Evolutionary conservation across 2,329 filamentous ascomycete genomes (phyloP), one percentile per base, ranked within the genome.

Genomic region (Orbilia javanica): DNA sequence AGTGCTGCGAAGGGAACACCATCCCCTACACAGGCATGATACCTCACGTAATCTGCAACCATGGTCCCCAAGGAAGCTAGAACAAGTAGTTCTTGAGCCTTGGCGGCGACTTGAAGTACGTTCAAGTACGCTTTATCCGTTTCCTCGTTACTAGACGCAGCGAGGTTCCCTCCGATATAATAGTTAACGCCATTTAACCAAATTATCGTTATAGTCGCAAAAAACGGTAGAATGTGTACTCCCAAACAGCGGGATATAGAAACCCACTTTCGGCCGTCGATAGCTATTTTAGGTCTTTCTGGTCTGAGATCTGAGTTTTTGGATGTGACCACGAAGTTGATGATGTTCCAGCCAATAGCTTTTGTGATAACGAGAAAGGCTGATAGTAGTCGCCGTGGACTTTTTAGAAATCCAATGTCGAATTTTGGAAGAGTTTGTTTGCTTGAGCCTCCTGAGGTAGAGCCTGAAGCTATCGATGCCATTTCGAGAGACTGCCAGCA

Each of bases 171-270:
- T 2, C 27, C 53, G 15, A 60, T 60, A 60, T 36, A 60, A 15
- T 60, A 60, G 53, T 60, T 60, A 6, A 60, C 53, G 18, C 29
- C 29, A 39, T 60, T 60, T 36, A 60, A 20, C 53, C 53, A 60
- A 36, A 60, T 15, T 8, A 60, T 60, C 18, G 27, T 34, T 11
- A 60, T 60, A 36, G 53, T 36, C 10, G 15, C 53, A 39, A 36
- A 22, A 39, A 39, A 18, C 6, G 53, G 53, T 18, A 60, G 29
- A 20, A 39, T 36, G 29, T 60, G 53, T 27, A 60, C 29, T 34
- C n/a, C 29, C 27, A 60, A 8, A 20, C 53, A 60, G 15, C 53
- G 53, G 5, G 53, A 60, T 36, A 60, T 11, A 20, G 29, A 36
- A 13, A 60, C 53, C 53, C 53, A 60, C 39, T 39, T 60, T 27